phyloP scores from a whole-genome alignment of 2,329 filamentous ascomycete genomes.

The Acrocalymma vagum region DNA sequence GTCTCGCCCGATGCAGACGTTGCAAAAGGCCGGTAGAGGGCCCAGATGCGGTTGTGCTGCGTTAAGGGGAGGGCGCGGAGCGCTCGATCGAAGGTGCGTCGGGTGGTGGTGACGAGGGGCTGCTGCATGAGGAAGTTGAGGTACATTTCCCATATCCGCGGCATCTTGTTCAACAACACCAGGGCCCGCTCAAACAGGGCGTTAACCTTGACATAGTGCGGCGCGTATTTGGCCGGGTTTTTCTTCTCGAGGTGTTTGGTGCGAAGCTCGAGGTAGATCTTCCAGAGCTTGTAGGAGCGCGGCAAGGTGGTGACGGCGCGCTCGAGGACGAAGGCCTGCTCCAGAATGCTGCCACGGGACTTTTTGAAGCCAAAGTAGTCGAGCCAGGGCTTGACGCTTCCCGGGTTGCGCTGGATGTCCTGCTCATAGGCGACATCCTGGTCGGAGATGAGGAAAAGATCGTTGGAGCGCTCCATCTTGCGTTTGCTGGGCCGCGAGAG shows the following conservation, averaged over 20 bases:
- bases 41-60: conserved; percentile 96
- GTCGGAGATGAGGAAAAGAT: conserved; percentile 67
- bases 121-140: conserved; percentile 89
- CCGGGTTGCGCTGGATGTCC: conserved; percentile 85
- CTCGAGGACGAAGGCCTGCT: conserved; percentile 90
- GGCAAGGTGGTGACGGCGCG: conserved; percentile 89
- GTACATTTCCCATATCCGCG: conserved; percentile 97
- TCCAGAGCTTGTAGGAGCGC: conserved; percentile 98
- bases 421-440: conserved; percentile 97
- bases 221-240: conserved; percentile 80
- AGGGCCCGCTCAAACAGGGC: conserved; percentile 91
- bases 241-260: conserved; percentile 81
- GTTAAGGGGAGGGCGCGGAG: conserved; percentile 90
- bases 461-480: conserved; percentile 44
- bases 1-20: conserved; percentile 90
- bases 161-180: conserved; percentile 98
- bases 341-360: conserved; percentile 82
- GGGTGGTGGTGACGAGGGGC: conserved; percentile 86
- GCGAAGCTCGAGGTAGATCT: conserved; percentile 90
- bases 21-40: conserved; percentile 87
- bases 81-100: conserved; percentile 90
- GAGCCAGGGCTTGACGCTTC: conserved; percentile 92
- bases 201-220: conserved; percentile 93
- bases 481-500: conserved; percentile 45
- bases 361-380: conserved; percentile 92